phyloP scores from a whole-genome alignment of 2,329 filamentous ascomycete species.

The Phaeosphaeria sp. region DNA sequence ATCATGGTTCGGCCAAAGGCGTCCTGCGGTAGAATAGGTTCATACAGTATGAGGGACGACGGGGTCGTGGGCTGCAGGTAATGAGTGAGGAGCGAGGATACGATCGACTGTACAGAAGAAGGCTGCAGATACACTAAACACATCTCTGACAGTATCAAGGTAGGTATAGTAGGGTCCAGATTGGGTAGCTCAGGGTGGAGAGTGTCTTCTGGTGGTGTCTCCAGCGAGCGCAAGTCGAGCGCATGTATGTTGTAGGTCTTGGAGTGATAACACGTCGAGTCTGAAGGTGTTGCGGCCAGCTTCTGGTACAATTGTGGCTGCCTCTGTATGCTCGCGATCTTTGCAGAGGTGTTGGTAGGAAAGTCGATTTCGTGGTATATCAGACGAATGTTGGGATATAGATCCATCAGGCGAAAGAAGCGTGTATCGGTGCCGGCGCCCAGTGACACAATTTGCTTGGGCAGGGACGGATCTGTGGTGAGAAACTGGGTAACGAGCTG shows the following conservation, averaged over 20 bases:
- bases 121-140: slow-evolving; percentile 88
- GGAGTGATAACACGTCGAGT: slow-evolving; percentile 54
- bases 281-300: slow-evolving; percentile 23
- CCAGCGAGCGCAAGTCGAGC: slow-evolving; percentile 72
- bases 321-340: slow-evolving; percentile 57
- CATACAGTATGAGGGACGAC: slow-evolving; percentile 77
- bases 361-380: slow-evolving; percentile 96
- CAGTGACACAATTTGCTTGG: slow-evolving; percentile 84
- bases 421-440: slow-evolving; percentile 95
- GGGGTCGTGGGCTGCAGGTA: slow-evolving; percentile 54
- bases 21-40: slow-evolving; percentile 83
- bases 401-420: slow-evolving; percentile 74
- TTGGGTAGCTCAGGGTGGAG: slow-evolving; percentile 43
- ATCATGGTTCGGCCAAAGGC: slow-evolving; percentile 93
- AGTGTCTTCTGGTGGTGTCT: slow-evolving; percentile 24
- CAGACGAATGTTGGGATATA: slow-evolving; percentile 54
- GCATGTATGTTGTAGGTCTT: slow-evolving; percentile 61
- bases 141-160: slow-evolving; percentile 90
- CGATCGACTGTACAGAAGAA: slow-evolving; percentile 66
- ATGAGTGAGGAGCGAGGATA: slow-evolving; percentile 53
- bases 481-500: slow-evolving; percentile 77
- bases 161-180: slow-evolving; percentile 69
- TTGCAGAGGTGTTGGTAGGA: slow-evolving; percentile 71
- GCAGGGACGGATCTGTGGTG: slow-evolving; percentile 42
- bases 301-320: slow-evolving; percentile 38